A percentile compares a stretch with the other conserved stretches of the same genome.
These are phyloP conservation scores for Epithele typhae DNA, from an alignment of 768 basidiomycete genomes.

Conservation along the genomic window DNA sequence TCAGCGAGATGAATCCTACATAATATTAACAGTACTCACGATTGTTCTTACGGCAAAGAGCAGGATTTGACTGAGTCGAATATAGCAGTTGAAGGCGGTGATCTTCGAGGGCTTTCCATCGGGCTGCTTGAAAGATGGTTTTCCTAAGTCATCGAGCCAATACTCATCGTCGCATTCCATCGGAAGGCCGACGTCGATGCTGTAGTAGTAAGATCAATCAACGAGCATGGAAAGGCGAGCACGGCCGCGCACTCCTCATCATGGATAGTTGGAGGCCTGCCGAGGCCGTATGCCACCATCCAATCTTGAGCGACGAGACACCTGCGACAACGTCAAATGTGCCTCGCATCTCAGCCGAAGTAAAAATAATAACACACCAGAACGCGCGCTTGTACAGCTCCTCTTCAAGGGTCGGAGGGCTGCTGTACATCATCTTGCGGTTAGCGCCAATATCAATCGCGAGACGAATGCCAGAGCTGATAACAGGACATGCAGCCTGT, in stretches of 20 bases:
- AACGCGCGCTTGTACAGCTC: conserved; percentile 49
- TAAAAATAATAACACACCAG: conserved; percentile 30
- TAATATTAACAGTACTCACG: conserved; percentile 10
- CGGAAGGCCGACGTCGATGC: conserved; percentile 60
- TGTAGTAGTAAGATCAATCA: conserved; percentile 19
- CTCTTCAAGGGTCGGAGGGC: conserved; percentile 31
- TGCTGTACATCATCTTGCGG: conserved; percentile 30
- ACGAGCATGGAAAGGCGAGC: neutral
- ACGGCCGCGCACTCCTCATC: conserved; percentile 58
- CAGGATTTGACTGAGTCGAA: conserved; percentile 58
- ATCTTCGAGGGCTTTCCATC: conserved; percentile 48
- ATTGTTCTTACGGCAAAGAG: conserved; percentile 50
- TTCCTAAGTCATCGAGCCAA: conserved; percentile 56
- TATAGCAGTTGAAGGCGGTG: conserved; percentile 41
- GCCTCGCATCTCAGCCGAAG: neutral
- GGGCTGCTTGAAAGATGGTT: conserved; percentile 59
- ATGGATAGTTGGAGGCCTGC: conserved; percentile 60
- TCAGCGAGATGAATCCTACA: neutral
- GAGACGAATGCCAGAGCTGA: conserved; percentile 35
- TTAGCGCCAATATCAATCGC: conserved; percentile 52
- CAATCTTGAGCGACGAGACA: conserved; percentile 41
- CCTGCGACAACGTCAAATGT: conserved; percentile 28
- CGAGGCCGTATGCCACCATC: conserved; percentile 40
- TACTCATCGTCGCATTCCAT: conserved; percentile 73
- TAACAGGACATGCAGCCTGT: conserved; percentile 41